Base-by-base conservation (phyloP, 108 stramenopile genomes). In the Phaeodactylum tricornutum region DNA sequence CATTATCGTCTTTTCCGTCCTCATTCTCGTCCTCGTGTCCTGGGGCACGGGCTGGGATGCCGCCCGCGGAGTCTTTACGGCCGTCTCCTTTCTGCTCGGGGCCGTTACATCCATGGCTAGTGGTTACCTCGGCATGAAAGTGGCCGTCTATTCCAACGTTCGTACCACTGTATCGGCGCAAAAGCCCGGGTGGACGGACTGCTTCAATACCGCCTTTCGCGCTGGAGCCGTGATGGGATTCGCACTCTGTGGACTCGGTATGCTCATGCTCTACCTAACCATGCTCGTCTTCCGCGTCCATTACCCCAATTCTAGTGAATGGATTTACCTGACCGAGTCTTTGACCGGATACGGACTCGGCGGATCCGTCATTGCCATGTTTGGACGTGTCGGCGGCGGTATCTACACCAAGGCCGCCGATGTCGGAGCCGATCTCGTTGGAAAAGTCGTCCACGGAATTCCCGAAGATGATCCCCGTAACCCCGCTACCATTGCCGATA, bases 401-500 rank as follows among this genome's bases (percentile, higher is more conserved):
- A 96, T 98, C 71, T 98, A 96, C 78, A 98, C 97, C 70, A 96
- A 96, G 86, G 97, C 97, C 37, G 97, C 97, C 39, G 97, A 98
- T 74, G 97, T 98, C 5, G 97, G 97, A 19, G 97, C 97, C 27
- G 97, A 98, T 74, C 79, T 98, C 29, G 97, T 98, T 25, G 97
- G 97, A 61, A 98, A 98, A 80, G 97, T 98, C 47, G 94, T 96
- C 29, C 88, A 94, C 61, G 95, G 92, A 39, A 96, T 98, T 44
- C 95, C 95, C 30, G 97, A 98, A 74, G 97, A 98, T 52, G 97
- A 98, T 86, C 97, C 97, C 22, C 83, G 95, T 42, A 98, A 98
- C 79, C 97, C 97, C 15, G 97, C 97, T 29, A 94, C 93, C 19
- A 98, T 98, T 68, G 97, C 97, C n/a, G 97, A 98, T 56, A 98